Evolutionary conservation across 1,284 basidiomycete genomes (phyloP).

Genomic region (Ganoderma lucidum): DNA sequence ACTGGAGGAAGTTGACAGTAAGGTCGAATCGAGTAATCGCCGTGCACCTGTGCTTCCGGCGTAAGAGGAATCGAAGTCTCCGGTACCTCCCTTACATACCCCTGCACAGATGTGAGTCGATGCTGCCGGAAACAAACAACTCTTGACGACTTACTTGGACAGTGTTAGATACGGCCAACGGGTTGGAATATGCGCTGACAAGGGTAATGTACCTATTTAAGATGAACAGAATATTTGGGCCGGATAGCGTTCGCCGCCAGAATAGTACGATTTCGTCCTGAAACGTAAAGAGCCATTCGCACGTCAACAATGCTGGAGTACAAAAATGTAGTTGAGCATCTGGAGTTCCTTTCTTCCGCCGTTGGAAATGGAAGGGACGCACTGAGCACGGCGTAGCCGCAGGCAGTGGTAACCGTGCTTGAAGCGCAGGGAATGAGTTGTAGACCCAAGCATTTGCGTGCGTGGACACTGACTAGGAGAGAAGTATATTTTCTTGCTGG

Average conservation of each 20-base stretch:
- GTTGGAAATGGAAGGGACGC: neutral
- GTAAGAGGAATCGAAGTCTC: neutral
- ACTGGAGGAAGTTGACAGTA: neutral
- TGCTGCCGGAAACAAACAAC: neutral
- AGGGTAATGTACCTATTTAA: constrained; percentile 6
- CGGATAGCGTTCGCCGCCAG: neutral
- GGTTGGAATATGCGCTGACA: neutral
- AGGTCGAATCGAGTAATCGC: neutral
- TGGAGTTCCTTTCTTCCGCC: too few species aligned
- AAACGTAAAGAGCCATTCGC: neutral
- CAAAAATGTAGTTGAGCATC: neutral
- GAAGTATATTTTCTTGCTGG: neutral
- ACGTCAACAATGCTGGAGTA: neutral
- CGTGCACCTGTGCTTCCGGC: neutral
- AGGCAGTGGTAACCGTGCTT: neutral
- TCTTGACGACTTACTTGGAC: neutral
- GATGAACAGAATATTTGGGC: neutral
- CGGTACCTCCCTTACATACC: neutral
- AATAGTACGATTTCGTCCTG: neutral
- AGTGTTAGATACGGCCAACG: neutral
- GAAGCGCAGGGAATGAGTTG: neutral
- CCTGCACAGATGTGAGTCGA: neutral
- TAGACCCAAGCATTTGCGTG: neutral
- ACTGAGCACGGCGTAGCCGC: neutral
- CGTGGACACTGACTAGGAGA: neutral